These are phyloP conservation scores for Lecanoromycetidae sp. DNA, from an alignment of 2,329 filamentous ascomycete species.

Conservation along the genomic window DNA sequence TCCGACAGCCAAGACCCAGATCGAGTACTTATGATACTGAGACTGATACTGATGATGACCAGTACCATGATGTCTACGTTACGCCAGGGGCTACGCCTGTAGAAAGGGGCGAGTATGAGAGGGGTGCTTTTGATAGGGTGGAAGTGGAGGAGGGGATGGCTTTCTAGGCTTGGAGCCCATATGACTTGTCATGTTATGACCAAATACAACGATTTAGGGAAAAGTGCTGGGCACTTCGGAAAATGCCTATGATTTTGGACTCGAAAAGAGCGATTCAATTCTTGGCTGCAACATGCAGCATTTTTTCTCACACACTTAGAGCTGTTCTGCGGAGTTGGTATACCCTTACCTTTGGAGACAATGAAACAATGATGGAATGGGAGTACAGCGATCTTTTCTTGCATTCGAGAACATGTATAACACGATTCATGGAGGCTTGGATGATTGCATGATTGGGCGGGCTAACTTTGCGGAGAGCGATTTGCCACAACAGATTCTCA, in stretches of 20 bases:
- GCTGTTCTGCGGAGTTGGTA: constrained; percentile 5
- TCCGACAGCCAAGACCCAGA: constrained; percentile 6
- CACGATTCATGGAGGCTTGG: background rate
- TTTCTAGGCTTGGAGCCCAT: constrained; percentile 3
- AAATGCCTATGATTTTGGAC: background rate
- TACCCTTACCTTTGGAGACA: background rate
- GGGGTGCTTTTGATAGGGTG: constrained; percentile 10
- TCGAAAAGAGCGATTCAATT: background rate
- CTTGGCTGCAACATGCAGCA: too few relatives aligned
- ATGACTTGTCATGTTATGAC: background rate
- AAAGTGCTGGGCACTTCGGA: constrained; percentile 7
- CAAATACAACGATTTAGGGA: background rate
- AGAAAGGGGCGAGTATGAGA: constrained; percentile 17
- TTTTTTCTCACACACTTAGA: too few relatives aligned
- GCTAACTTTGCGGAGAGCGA: background rate
- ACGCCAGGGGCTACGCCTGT: constrained; percentile 16
- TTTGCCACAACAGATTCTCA: background rate
- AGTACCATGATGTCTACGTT: constrained; percentile 18
- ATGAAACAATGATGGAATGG: background rate
- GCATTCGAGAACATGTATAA: constrained; percentile 1
- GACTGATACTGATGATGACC: constrained; percentile 18
- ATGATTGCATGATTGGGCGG: too few relatives aligned
- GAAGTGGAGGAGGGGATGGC: constrained; percentile 16
- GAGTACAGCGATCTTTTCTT: background rate
- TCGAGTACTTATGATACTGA: constrained; percentile 17